Evolutionary conservation across 75 land plant species (phyloP).

Genomic region (Sequoia sempervirens): DNA sequence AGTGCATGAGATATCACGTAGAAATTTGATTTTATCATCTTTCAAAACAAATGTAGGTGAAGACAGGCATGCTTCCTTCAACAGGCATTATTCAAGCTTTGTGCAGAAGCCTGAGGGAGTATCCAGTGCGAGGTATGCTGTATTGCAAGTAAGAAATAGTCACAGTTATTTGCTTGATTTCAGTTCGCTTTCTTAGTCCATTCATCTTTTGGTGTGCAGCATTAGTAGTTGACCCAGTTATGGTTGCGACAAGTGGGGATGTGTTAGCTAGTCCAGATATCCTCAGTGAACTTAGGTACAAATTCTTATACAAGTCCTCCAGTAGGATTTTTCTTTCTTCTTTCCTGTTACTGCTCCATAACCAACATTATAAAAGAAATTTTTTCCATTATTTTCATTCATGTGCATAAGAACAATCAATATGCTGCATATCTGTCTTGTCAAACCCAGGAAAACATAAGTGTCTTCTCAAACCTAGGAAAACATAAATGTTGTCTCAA

Average conservation of each 20-base stretch:
- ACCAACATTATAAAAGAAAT: background rate
- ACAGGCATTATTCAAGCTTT: constrained; percentile 54
- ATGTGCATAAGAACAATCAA: background rate
- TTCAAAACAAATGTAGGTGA: constrained; percentile 54
- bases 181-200: constrained; percentile 1
- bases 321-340: background rate
- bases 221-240: constrained; percentile 92
- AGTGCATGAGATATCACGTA: background rate
- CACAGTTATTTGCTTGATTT: background rate
- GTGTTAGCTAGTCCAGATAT: constrained; percentile 62
- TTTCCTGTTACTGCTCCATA: background rate
- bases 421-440: background rate
- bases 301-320: background rate
- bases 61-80: constrained; percentile 97
- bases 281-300: constrained; percentile 62
- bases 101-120: constrained; percentile 38
- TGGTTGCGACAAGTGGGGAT: constrained; percentile 95
- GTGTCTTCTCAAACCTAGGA: too few relatives aligned
- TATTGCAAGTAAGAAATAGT: background rate
- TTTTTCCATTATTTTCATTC: background rate
- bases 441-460: background rate
- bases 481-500: background rate
- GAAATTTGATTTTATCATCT: background rate
- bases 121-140: constrained; percentile 77
- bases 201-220: constrained; percentile 50